Percentiles rank a stretch among this genome's conserved stretches.
Evolutionary conservation across 2,329 filamentous ascomycete genomes (phyloP).

Genomic region (Scedosporium aurantiacum): DNA sequence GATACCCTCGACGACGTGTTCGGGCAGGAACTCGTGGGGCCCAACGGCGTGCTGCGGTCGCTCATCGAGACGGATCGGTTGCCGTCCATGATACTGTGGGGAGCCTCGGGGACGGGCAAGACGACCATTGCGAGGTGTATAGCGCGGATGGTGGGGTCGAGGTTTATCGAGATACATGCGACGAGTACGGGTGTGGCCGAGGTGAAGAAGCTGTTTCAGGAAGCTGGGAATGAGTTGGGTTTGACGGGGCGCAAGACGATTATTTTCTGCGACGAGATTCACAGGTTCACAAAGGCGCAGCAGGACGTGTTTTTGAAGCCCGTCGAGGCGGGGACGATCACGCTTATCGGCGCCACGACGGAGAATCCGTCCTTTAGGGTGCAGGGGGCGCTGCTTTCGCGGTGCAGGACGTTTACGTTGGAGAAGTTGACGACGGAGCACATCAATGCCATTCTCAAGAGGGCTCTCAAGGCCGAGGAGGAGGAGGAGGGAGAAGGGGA

Average conservation of each 20-base stretch:
- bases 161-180: conserved; percentile 94
- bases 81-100: conserved; percentile 94
- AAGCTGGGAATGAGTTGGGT: conserved; percentile 67
- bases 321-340: conserved; percentile 83
- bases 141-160: conserved; percentile 65
- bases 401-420: conserved; percentile 85
- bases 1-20: conserved; percentile 72
- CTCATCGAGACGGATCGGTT: conserved; percentile 79
- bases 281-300: conserved; percentile 81
- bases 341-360: conserved; percentile 87
- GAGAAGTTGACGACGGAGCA: conserved; percentile 62
- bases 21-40: conserved; percentile 84
- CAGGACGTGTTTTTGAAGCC: conserved; percentile 92
- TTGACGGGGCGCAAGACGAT: conserved; percentile 87
- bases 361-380: conserved; percentile 96
- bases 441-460: conserved; percentile 59
- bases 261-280: conserved; percentile 95
- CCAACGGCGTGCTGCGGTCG: conserved; percentile 69
- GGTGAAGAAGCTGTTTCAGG: conserved; percentile 82
- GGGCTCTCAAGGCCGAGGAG: conserved; percentile 57
- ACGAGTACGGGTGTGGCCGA: conserved; percentile 80
- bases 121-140: conserved; percentile 90
- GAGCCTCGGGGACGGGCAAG: conserved; percentile 69
- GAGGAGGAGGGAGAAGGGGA: conserved; percentile 25
- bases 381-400: conserved; percentile 72